These are phyloP conservation scores for Plasmodium gallinaceum DNA, from an alignment of 169 alveolate species.

Conservation along the genomic window DNA sequence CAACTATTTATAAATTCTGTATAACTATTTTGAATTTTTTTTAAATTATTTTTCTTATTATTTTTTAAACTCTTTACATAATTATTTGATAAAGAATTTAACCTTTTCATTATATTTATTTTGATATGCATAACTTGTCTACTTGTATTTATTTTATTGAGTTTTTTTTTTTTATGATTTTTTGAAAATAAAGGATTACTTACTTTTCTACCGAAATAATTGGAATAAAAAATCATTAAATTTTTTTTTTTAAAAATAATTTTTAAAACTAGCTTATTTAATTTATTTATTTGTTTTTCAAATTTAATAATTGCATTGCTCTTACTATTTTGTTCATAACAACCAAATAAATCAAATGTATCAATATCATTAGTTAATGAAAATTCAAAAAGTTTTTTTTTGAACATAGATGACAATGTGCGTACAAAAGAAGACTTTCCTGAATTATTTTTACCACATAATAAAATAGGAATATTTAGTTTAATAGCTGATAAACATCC, in stretches of 20 bases:
- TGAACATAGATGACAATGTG: conserved; percentile 60
- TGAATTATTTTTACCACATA: conserved; percentile 78
- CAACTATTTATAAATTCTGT: neutral
- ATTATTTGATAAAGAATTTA: conserved; percentile 3
- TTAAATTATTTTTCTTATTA: neutral
- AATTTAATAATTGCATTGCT: conserved; percentile 33
- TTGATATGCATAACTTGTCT: neutral
- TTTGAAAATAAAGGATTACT: neutral
- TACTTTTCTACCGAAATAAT: conserved; percentile 12
- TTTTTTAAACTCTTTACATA: conserved; percentile 20
- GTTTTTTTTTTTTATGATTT: neutral
- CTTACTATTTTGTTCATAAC: conserved; percentile 85
- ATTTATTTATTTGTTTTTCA: conserved; percentile 52
- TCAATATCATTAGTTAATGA: conserved; percentile 85
- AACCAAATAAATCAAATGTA: conserved; percentile 88
- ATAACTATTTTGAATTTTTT: conserved; percentile 5
- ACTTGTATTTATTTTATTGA: neutral
- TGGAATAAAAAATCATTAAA: conserved; percentile 8
- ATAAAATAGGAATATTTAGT: conserved; percentile 77
- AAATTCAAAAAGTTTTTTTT: conserved; percentile 79
- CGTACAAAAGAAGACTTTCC: conserved; percentile 80
- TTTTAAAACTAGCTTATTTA: conserved; percentile 35
- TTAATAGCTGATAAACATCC: conserved; percentile 61
- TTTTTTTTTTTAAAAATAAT: conserved; percentile 22
- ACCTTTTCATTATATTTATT: conserved; percentile 18